Percentiles rank a stretch among this genome's conserved stretches.
phyloP scores from a whole-genome alignment of 441 rosid species.

The Capsella rubella region DNA sequence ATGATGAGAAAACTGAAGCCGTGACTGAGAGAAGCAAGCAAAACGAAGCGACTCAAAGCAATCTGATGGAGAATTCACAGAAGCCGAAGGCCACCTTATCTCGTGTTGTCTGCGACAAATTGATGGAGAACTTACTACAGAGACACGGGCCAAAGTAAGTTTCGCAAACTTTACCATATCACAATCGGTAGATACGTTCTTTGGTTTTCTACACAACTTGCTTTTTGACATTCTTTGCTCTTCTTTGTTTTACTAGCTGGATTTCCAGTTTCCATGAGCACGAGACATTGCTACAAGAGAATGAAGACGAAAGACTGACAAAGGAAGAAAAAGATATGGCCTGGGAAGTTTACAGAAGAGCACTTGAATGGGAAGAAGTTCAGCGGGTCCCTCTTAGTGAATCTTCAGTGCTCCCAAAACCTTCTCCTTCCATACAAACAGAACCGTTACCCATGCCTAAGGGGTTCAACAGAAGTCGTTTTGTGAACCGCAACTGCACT shows the following conservation, averaged over 20 bases:
- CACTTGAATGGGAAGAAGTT: slow-evolving; percentile 95
- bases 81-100: slow-evolving; percentile 63
- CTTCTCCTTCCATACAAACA: slow-evolving; percentile 43
- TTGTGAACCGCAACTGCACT: slow-evolving; percentile 75
- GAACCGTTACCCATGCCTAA: slow-evolving; percentile 40
- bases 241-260: slow-evolving; percentile 63
- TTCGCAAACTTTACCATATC: slow-evolving; percentile 14
- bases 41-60: slow-evolving; percentile 47
- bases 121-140: slow-evolving; percentile 85
- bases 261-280: slow-evolving; percentile 96
- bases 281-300: slow-evolving; percentile 98
- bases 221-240: slow-evolving; percentile 7
- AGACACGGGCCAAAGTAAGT: slow-evolving; percentile 83
- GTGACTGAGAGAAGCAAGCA: slow-evolving; percentile 52
- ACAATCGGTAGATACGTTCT: neutral
- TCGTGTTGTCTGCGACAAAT: slow-evolving; percentile 79
- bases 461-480: slow-evolving; percentile 61
- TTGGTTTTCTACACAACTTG: neutral
- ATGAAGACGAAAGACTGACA: slow-evolving; percentile 93
- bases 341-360: slow-evolving; percentile 88
- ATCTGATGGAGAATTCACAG: slow-evolving; percentile 51
- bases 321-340: slow-evolving; percentile 99
- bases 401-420: slow-evolving; percentile 50
- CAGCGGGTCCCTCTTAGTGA: slow-evolving; percentile 73
- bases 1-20: slow-evolving; percentile 78